Evolutionary conservation across 352 stramenopile species (phyloP).

Genomic region (Elongisporangium anandrum): DNA sequence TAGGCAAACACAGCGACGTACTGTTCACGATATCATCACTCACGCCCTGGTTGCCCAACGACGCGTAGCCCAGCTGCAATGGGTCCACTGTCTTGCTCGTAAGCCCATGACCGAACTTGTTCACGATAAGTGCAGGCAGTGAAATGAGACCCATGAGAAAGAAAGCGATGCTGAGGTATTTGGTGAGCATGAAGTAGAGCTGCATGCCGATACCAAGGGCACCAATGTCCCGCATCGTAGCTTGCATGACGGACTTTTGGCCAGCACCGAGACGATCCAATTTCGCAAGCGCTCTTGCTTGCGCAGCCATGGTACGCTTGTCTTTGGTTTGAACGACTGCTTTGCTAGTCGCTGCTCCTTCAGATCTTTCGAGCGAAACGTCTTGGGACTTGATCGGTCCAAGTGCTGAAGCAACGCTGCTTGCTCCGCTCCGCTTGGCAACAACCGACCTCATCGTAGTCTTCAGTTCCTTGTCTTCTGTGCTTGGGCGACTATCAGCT

Average conservation of each 20-base stretch:
- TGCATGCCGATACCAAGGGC: slow-evolving; percentile 49
- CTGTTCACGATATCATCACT: slow-evolving; percentile 16
- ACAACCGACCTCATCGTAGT: too few species aligned
- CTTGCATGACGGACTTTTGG: slow-evolving; percentile 23
- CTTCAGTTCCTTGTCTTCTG: too few species aligned
- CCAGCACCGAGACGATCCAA: slow-evolving; percentile 31
- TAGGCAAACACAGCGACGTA: slow-evolving; percentile 23
- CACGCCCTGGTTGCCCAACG: slow-evolving; percentile 41
- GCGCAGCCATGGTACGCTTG: too few species aligned
- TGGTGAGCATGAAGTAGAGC: slow-evolving; percentile 59
- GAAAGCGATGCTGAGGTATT: slow-evolving; percentile 33
- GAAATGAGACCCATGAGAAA: slow-evolving; percentile 34
- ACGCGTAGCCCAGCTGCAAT: slow-evolving; percentile 35
- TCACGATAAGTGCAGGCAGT: slow-evolving; percentile 33
- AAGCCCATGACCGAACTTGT: slow-evolving; percentile 41
- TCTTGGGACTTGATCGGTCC: too few species aligned
- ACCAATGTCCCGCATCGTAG: slow-evolving; percentile 36
- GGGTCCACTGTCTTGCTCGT: slow-evolving; percentile 35
- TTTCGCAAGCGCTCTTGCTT: too few species aligned
- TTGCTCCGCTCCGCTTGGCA: too few species aligned
- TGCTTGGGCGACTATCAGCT: too few species aligned
- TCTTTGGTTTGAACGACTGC: too few species aligned
- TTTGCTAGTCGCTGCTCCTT: too few species aligned
- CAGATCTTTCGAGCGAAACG: too few species aligned
- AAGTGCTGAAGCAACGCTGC: too few species aligned